A percentile compares a stretch with the other conserved stretches of the same genome.
phyloP scores from a whole-genome alignment of 192 early-diverging fungal genomes.

The Coemansia asiatica region DNA sequence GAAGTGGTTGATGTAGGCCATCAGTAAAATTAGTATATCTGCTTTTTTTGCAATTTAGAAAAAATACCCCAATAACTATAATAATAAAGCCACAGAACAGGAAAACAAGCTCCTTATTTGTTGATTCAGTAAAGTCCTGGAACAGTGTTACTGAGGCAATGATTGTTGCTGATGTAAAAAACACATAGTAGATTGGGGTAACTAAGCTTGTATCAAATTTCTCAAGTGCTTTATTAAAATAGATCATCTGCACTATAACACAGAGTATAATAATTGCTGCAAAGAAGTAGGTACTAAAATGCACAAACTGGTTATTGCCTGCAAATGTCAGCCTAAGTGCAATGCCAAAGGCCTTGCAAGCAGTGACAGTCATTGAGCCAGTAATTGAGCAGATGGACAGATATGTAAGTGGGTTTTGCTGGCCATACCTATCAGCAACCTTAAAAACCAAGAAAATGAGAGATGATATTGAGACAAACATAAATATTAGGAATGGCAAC shows the following conservation, averaged over 20 bases:
- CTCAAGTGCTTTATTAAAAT: constrained; percentile 97
- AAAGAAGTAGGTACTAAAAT: constrained; percentile 89
- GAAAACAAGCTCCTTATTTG: constrained; percentile 72
- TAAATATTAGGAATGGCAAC: constrained; percentile 82
- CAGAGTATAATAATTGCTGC: constrained; percentile 72
- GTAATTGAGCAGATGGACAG: constrained; percentile 94
- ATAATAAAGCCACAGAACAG: constrained; percentile 88
- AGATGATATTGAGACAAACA: constrained; percentile 62
- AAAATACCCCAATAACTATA: constrained; percentile 90
- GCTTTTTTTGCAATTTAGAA: constrained; percentile 64
- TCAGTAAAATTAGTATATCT: background rate
- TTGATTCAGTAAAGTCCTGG: constrained; percentile 78
- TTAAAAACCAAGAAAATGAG: constrained; percentile 77
- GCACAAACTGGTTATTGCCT: constrained; percentile 87
- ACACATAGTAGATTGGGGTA: constrained; percentile 91
- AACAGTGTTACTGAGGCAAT: constrained; percentile 84
- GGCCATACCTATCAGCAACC: constrained; percentile 79
- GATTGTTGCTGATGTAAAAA: constrained; percentile 94
- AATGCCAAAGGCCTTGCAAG: constrained; percentile 91
- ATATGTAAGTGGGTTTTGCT: constrained; percentile 80
- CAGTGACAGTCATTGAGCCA: constrained; percentile 89
- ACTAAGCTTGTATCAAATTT: constrained; percentile 89
- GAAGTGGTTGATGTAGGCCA: constrained; percentile 48
- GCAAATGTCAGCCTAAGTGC: constrained; percentile 90
- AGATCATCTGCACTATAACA: constrained; percentile 96